Percentiles rank a stretch among this genome's conserved stretches.
These are phyloP conservation scores for Takashimella tepidaria DNA, from an alignment of 1,284 basidiomycete genomes.

Conservation along the genomic window DNA sequence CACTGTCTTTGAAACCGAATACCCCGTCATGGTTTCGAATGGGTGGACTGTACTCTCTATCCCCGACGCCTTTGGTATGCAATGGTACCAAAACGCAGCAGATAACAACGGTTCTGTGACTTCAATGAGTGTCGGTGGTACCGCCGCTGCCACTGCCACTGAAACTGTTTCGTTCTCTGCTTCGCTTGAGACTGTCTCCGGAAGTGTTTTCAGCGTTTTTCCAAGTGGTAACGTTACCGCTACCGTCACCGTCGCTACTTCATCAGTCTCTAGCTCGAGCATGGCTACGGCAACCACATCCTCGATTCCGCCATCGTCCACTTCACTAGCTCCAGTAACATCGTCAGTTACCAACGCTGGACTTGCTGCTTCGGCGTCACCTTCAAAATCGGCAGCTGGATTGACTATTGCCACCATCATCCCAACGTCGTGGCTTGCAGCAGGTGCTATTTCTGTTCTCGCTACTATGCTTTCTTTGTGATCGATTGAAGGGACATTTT, in stretches of 20 bases:
- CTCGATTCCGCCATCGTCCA: background rate
- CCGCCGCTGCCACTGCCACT: background rate
- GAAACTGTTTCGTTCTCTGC: background rate
- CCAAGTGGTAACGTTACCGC: background rate
- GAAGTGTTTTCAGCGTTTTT: background rate
- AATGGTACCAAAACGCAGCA: conserved; percentile 42
- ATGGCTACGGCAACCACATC: background rate
- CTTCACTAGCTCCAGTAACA: background rate
- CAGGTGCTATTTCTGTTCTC: background rate
- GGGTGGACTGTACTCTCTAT: conserved; percentile 40
- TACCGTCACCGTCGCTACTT: background rate
- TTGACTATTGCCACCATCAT: background rate
- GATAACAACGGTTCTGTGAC: conserved; percentile 25
- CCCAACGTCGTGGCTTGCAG: background rate
- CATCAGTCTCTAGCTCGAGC: background rate
- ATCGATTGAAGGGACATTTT: no score
- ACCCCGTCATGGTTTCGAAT: conserved; percentile 27
- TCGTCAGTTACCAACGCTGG: background rate
- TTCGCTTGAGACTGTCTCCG: background rate
- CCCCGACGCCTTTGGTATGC: conserved; percentile 34
- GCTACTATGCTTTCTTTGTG: background rate
- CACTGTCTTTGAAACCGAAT: conserved; percentile 33
- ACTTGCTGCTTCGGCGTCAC: background rate
- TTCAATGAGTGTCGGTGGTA: conserved; percentile 22
- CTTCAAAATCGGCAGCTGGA: background rate